Evolutionary conservation across 176 grass and related monocot genomes (phyloP).

Genomic region (Avena sativa): DNA sequence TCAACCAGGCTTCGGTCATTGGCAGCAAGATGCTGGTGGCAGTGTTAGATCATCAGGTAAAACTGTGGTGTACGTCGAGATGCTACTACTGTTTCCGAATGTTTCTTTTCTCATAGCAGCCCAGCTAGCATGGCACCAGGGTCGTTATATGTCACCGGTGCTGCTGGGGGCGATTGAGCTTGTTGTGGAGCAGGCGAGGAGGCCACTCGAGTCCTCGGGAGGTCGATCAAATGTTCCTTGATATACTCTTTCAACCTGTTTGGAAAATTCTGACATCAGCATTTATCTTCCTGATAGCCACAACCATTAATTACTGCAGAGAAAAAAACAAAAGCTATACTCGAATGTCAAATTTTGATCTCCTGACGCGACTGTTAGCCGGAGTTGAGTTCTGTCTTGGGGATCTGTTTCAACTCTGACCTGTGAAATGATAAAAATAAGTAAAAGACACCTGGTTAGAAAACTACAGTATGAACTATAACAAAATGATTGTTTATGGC

Average conservation of each 20-base stretch:
- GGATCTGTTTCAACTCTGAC: constrained; percentile 96
- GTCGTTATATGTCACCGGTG: constrained; percentile 67
- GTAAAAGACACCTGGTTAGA: not conserved
- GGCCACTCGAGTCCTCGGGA: constrained; percentile 53
- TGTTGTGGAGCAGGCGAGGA: constrained; percentile 42
- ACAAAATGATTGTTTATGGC: not conserved
- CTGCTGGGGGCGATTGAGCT: constrained; percentile 57
- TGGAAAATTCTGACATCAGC: constrained; percentile 23
- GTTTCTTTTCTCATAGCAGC: constrained; percentile 63
- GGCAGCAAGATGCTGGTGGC: constrained; percentile 52
- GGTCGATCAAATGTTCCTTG: constrained; percentile 85
- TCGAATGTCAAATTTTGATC: constrained; percentile 94
- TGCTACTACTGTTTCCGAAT: not conserved
- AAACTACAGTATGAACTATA: not conserved
- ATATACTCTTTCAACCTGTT: constrained; percentile 93
- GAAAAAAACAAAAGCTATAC: constrained; percentile 48
- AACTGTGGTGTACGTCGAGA: constrained; percentile 53
- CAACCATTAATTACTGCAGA: constrained; percentile 18
- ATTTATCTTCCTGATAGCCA: not conserved
- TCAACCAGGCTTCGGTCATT: constrained; percentile 36
- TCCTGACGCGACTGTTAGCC: constrained; percentile 88
- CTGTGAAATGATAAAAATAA: constrained; percentile 46
- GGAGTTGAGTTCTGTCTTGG: constrained; percentile 92
- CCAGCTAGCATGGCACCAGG: constrained; percentile 93
- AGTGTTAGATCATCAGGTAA: constrained; percentile 52